Conservation (phyloP, 2,329 filamentous ascomycete species). For the Alternaria atra region DNA sequence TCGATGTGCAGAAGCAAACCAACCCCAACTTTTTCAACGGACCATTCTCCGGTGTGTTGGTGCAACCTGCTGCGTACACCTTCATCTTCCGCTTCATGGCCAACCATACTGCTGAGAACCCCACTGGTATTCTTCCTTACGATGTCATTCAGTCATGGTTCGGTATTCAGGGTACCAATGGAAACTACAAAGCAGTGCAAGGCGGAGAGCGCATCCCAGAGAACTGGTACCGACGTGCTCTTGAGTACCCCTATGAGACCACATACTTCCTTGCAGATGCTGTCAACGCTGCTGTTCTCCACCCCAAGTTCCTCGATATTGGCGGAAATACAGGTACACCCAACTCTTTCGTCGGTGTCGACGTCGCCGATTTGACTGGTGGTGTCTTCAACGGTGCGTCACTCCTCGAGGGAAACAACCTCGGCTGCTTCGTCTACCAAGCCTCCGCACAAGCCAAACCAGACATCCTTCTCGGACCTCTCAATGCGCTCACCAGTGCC, state of each 20-base stretch:
- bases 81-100: slow-evolving; percentile 42
- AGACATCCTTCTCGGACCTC: slow-evolving; percentile 27
- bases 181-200: slow-evolving; percentile 28
- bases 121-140: slow-evolving; percentile 22
- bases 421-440: slow-evolving; percentile 30
- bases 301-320: slow-evolving; percentile 34
- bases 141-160: slow-evolving; percentile 36
- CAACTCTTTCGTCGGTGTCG: slow-evolving; percentile 33
- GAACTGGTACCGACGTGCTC: slow-evolving; percentile 34
- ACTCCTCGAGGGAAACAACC: slow-evolving; percentile 30
- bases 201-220: slow-evolving; percentile 30
- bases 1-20: slow-evolving; percentile 27
- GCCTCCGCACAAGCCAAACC: slow-evolving; percentile 32
- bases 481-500: slow-evolving; percentile 23
- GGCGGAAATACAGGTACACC: slow-evolving; percentile 36
- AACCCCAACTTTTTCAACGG: slow-evolving; percentile 38
- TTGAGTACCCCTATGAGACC: slow-evolving; percentile 33
- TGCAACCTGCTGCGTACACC: slow-evolving; percentile 38
- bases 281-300: slow-evolving; percentile 26
- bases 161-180: slow-evolving; percentile 25
- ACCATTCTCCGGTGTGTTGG: slow-evolving; percentile 32
- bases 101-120: slow-evolving; percentile 31
- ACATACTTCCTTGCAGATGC: slow-evolving; percentile 32
- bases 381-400: slow-evolving; percentile 25
- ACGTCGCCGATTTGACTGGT: slow-evolving; percentile 27